phyloP scores from a whole-genome alignment of 305 asterid species.

The Plantago coronopus region DNA sequence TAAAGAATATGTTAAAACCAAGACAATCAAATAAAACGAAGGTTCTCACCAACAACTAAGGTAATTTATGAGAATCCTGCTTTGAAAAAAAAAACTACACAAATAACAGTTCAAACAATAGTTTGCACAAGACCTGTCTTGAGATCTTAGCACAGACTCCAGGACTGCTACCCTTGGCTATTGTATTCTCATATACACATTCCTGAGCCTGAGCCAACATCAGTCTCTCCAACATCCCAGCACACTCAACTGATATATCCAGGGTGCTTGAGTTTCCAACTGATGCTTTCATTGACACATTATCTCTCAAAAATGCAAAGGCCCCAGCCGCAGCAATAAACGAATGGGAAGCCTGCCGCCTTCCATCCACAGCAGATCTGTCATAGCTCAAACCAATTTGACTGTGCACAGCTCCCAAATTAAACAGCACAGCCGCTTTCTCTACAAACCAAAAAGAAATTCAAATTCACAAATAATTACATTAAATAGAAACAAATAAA shows the following conservation, averaged over 20 bases:
- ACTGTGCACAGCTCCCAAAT: constrained; percentile 94
- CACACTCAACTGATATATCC: constrained; percentile 90
- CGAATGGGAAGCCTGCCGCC: constrained; percentile 94
- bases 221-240: constrained; percentile 94
- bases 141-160: constrained; percentile 96
- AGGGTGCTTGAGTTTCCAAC: constrained; percentile 72
- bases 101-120: constrained; percentile 5
- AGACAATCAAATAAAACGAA: no score
- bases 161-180: constrained; percentile 93
- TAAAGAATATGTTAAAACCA: no score
- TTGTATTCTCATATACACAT: constrained; percentile 91
- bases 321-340: constrained; percentile 97
- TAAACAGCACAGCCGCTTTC: constrained; percentile 93
- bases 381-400: constrained; percentile 89
- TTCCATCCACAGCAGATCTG: constrained; percentile 85
- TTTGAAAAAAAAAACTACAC: constrained; percentile 10
- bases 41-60: neutral
- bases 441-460: constrained; percentile 39
- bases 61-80: neutral
- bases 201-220: constrained; percentile 99
- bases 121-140: constrained; percentile 62
- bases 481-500: neutral
- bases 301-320: constrained; percentile 82
- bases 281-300: constrained; percentile 81
- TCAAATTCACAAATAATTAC: constrained; percentile 2